Evolutionary conservation across 2,329 filamentous ascomycete species (phyloP).

Genomic region (Arthrobotrys musiformis): DNA sequence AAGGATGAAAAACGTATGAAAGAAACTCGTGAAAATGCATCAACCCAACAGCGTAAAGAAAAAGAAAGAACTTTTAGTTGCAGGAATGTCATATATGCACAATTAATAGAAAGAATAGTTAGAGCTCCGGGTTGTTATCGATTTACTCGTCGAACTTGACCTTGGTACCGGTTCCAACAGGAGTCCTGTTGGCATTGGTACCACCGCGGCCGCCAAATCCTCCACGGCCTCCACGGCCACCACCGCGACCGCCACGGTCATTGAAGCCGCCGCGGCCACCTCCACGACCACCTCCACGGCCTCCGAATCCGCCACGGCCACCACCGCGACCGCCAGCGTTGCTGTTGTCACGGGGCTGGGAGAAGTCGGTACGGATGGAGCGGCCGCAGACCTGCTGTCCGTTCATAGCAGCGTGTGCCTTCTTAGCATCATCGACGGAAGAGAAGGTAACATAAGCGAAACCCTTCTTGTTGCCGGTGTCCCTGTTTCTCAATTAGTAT

Average conservation of each 20-base stretch:
- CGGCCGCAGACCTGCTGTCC: constrained; percentile 78
- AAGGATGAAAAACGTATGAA: constrained; percentile 3
- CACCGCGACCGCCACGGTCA: constrained; percentile 54
- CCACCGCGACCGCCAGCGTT: constrained; percentile 67
- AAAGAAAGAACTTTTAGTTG: constrained; percentile 45
- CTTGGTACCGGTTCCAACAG: constrained; percentile 64
- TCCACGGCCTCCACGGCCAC: constrained; percentile 64
- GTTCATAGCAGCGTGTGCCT: constrained; percentile 76
- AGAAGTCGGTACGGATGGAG: constrained; percentile 83
- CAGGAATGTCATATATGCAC: background rate
- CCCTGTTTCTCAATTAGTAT: constrained; percentile 66
- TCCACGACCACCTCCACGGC: constrained; percentile 61
- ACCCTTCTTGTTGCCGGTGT: constrained; percentile 85
- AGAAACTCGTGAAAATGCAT: constrained; percentile 6
- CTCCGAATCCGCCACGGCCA: constrained; percentile 63
- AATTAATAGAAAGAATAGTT: constrained; percentile 1
- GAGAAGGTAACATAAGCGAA: constrained; percentile 90
- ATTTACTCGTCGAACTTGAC: constrained; percentile 63
- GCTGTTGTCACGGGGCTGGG: constrained; percentile 73
- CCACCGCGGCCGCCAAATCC: constrained; percentile 63
- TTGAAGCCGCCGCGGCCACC: constrained; percentile 62
- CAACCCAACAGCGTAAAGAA: background rate
- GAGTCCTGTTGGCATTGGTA: constrained; percentile 56
- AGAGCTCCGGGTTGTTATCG: background rate
- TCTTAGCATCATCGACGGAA: constrained; percentile 83